phyloP scores from a whole-genome alignment of 177 flowering plant species.

The Vitis hybrid region DNA sequence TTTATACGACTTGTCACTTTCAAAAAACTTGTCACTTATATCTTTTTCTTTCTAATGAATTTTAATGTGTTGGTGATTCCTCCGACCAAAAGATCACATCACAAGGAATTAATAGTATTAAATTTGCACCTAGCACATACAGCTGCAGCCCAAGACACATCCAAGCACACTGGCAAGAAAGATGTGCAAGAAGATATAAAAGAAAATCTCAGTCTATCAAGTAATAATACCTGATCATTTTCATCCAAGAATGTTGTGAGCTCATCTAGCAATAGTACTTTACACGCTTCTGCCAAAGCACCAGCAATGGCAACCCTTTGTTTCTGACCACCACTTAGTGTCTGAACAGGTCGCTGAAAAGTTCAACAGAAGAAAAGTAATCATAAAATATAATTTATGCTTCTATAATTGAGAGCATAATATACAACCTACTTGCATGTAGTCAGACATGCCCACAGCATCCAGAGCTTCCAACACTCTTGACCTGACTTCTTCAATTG shows the following conservation, averaged over 20 bases:
- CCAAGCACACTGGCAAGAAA: too few species aligned
- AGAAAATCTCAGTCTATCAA: not conserved
- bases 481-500: slow-evolving; percentile 52
- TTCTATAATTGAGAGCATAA: not conserved
- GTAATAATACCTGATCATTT: slow-evolving; percentile 71
- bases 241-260: slow-evolving; percentile 94
- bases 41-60: too few species aligned
- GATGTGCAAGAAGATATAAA: not conserved
- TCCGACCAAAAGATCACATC: too few species aligned
- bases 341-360: slow-evolving; percentile 84
- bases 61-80: too few species aligned
- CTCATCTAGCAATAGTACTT: slow-evolving; percentile 85
- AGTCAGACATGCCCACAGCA: slow-evolving; percentile 76
- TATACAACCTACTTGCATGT: slow-evolving; percentile 48
- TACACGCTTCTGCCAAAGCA: slow-evolving; percentile 88
- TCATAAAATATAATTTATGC: not conserved
- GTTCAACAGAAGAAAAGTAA: slow-evolving; percentile 12
- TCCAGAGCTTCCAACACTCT: slow-evolving; percentile 70
- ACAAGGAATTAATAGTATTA: too few species aligned
- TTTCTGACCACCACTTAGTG: slow-evolving; percentile 98
- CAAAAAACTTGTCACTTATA: too few species aligned
- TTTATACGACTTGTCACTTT: too few species aligned
- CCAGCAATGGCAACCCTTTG: slow-evolving; percentile 98
- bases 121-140: too few species aligned
- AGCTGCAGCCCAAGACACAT: too few species aligned